phyloP scores from a whole-genome alignment of 305 asterid genomes.

The Striga hermonthica region DNA sequence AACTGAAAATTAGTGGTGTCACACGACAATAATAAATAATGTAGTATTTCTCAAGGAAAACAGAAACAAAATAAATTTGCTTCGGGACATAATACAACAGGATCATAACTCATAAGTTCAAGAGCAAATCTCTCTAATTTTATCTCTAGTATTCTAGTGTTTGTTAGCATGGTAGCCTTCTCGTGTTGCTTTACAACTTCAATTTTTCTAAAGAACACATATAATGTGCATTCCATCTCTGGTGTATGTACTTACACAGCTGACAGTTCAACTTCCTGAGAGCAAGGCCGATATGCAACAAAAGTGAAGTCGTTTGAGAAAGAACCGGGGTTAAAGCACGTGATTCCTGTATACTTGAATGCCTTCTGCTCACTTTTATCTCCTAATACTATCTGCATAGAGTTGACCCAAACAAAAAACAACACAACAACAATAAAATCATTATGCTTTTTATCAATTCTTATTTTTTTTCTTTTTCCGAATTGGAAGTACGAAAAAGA shows the following conservation, averaged over 20 bases:
- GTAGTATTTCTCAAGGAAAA: not conserved
- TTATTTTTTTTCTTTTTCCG: not conserved
- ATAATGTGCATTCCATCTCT: conserved; percentile 17
- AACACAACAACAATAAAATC: not conserved
- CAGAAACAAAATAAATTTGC: not conserved
- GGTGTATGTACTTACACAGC: conserved; percentile 43
- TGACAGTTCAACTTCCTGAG: conserved; percentile 83
- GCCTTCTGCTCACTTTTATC: conserved; percentile 94
- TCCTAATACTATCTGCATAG: conserved; percentile 77
- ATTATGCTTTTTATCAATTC: conserved; percentile 15
- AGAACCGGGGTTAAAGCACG: conserved; percentile 96
- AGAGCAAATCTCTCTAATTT: not conserved
- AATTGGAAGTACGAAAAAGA: conserved; percentile 23
- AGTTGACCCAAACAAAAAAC: conserved; percentile 17
- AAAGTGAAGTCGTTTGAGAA: conserved; percentile 84
- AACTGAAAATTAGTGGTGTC: not conserved
- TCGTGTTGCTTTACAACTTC: no score
- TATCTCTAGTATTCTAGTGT: not conserved
- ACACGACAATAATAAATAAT: not conserved
- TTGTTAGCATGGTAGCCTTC: not conserved
- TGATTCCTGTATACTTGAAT: conserved; percentile 67
- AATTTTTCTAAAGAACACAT: not conserved
- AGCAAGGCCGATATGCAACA: conserved; percentile 80
- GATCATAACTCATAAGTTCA: not conserved
- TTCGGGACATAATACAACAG: not conserved